Base-by-base conservation (phyloP, 768 basidiomycete genomes). In the Tricholoma sp. region DNA sequence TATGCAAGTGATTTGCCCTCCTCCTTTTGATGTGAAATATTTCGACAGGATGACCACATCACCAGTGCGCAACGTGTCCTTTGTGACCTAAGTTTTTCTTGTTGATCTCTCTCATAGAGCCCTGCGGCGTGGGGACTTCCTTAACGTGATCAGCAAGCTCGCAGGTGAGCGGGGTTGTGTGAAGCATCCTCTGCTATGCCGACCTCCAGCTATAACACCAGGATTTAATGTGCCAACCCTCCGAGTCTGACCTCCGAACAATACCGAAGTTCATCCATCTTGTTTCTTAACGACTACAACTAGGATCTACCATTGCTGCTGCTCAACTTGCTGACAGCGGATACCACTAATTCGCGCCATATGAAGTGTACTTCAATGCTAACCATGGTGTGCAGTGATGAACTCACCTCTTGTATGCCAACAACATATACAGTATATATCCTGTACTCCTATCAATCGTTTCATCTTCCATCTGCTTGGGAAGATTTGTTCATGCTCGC, bases 131-230 rank as follows among this genome's bases (percentile, higher is more conserved):
- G 86, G 81, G 5, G 90, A 93, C 65, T 79, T 92, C 7, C 70
- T 91, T 56, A 91, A 91, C 57, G 83, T 89, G 13, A 92, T 93
- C 66, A 86, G 85, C 65, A 88, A 88, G 69, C 81, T 91, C 48
- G 89, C 86, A 12, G 79, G 83, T 56, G 87, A 89, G 67, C 81
- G 84, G 69, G n/a, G n/a, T n/a, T n/a, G n/a, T n/a, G n/a, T n/a
- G n/a, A n/a, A n/a, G n/a, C n/a, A n/a, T n/a, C n/a, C 67, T 8
- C 63, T 68, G 24, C 54, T 65, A 29, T 67, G 68, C 20, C 63
- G 58, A 2, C 56, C 50, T n/a, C 56, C 33, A 10, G 50, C 50
- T 17, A 51, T 51, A n/a, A 51, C 50, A 15, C 59, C 84, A 84
- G 60, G 33, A 36, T 42, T 42, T 18, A 42, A 36, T 12, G 3